Evolutionary conservation across 176 grass and related monocot genomes (phyloP), one percentile per base, ranked within the genome.

Genomic region (Juncus effusus): DNA sequence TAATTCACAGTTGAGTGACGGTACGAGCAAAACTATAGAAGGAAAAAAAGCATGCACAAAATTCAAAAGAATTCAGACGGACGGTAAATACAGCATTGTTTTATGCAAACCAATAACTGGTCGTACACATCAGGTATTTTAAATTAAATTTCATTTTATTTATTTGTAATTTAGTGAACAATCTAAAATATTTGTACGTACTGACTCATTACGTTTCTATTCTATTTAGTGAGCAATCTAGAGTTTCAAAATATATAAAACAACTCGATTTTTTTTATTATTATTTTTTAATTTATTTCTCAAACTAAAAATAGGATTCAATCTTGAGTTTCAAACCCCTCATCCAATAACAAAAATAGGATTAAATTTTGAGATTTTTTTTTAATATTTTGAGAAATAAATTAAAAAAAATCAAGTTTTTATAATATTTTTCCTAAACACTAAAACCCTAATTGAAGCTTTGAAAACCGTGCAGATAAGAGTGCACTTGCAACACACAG

Each of bases 31-130:
- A 84, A 1, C 49, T 39, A 65, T 67, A 77, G 71, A 65, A 66
- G 93, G 93, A 78, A 97, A 97, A 56, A 74, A 65, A 76, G 88
- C 93, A 44, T 83, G 86, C 53, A 97, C 93, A 14, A 97, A 81
- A 55, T 97, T 97, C 74, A 76, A 88, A 44, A 88, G 82, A 76
- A 86, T 92, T 44, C 78, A 72, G 55, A 89, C 85, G 36, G 67
- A 89, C 59, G 88, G 88, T 35, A 76, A 63, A 60, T 62, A 86
- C 49, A 97, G 93, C 68, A 78, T 97, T 70, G 82, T 97, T 64
- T 76, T 89, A 55, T 97, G 88, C 76, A 92, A 97, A 84, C 93
- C 88, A 64, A 70, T 97, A 44, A 92, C 93, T 79, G 93, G 93
- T 51, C 82, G 93, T 55, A 92, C 93, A 72, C 93, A 97, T 82